A percentile compares a stretch with the other conserved stretches of the same genome.
phyloP scores from a whole-genome alignment of 2,329 filamentous ascomycete genomes.

The Phialophora expanda region DNA sequence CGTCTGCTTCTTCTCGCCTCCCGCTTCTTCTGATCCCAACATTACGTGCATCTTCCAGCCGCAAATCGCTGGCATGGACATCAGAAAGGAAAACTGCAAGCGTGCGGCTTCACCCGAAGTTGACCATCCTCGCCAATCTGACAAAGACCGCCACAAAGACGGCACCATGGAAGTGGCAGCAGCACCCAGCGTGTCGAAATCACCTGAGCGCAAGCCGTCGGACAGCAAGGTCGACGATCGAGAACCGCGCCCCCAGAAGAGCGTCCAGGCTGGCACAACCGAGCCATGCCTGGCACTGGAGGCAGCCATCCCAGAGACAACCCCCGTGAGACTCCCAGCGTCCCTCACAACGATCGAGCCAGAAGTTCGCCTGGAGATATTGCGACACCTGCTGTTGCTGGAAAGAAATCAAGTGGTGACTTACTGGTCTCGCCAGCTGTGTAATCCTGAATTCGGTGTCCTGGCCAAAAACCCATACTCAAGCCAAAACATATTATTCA shows the following conservation, averaged over 20 bases:
- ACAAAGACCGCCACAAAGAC: neutral
- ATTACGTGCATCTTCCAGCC: neutral
- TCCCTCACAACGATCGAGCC: conserved; percentile 1
- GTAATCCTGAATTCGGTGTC: neutral
- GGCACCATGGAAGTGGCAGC: neutral
- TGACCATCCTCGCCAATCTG: neutral
- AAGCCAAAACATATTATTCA: neutral
- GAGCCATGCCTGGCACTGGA: neutral
- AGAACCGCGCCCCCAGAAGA: neutral
- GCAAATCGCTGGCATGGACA: neutral
- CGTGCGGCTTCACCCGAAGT: neutral
- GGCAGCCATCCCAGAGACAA: neutral
- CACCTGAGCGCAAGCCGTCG: neutral
- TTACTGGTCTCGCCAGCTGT: neutral
- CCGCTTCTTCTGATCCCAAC: too few species aligned
- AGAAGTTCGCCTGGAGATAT: conserved; percentile 8
- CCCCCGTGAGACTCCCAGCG: neutral
- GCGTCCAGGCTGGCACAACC: neutral
- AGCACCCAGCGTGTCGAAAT: neutral
- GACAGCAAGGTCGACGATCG: neutral
- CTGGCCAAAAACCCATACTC: neutral
- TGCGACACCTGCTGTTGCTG: neutral
- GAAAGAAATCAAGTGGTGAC: neutral
- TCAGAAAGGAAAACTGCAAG: neutral
- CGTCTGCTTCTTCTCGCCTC: too few species aligned